phyloP scores from a whole-genome alignment of 352 stramenopile genomes.

The Phytophthora pisi region DNA sequence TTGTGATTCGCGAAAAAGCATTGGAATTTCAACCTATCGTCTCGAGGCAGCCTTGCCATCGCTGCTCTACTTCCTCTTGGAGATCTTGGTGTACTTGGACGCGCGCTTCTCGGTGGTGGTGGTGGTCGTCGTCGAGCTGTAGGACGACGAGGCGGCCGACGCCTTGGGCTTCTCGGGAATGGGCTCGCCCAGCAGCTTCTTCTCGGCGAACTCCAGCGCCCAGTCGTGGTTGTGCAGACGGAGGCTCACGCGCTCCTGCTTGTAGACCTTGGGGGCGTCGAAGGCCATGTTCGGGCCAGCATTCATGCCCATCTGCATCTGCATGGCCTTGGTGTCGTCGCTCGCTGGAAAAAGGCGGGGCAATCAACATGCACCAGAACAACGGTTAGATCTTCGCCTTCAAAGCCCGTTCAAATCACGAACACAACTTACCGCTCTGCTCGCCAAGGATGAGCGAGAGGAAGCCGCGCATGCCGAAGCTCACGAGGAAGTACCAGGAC shows the following conservation, averaged over 20 bases:
- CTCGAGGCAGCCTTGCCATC: not conserved
- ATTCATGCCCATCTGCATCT: constrained; percentile 94
- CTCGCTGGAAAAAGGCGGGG: constrained; percentile 44
- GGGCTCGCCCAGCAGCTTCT: constrained; percentile 79
- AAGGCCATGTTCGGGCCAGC: constrained; percentile 87
- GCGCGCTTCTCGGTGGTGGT: constrained; percentile 50
- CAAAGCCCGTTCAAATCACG: not conserved
- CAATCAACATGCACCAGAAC: not conserved
- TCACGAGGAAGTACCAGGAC: constrained; percentile 99
- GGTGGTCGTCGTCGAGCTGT: constrained; percentile 26
- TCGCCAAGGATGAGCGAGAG: constrained; percentile 96
- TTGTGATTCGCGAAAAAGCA: not conserved
- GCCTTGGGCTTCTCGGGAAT: constrained; percentile 58
- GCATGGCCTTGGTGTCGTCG: constrained; percentile 90
- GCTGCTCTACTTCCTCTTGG: constrained; percentile 65
- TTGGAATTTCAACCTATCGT: not conserved
- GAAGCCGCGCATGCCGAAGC: constrained; percentile 98
- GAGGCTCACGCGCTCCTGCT: constrained; percentile 87
- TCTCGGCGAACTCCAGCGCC: constrained; percentile 81
- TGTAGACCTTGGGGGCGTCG: constrained; percentile 90
- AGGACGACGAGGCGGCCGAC: constrained; percentile 10
- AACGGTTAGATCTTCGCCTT: constrained; percentile 7
- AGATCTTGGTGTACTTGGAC: constrained; percentile 81
- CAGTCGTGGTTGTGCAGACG: constrained; percentile 85
- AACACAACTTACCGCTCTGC: constrained; percentile 59